These are phyloP conservation scores for Blechomonas ayalai DNA, from an alignment of 208 protist genomes.

Conservation along the genomic window DNA sequence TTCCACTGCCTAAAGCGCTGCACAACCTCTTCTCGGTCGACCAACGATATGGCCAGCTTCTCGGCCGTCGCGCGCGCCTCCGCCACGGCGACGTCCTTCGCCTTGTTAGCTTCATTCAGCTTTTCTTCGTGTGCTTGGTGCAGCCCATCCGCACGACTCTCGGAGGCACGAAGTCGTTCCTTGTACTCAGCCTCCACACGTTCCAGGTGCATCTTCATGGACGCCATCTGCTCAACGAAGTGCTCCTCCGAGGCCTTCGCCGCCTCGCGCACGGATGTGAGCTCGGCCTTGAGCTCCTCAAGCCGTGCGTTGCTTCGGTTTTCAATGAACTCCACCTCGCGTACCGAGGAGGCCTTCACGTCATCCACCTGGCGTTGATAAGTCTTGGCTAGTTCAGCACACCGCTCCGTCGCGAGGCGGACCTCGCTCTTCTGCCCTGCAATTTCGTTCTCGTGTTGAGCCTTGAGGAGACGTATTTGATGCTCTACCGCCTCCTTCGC, in stretches of 20 bases:
- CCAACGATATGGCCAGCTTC: constrained; percentile 30
- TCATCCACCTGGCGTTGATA: constrained; percentile 74
- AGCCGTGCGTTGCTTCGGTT: constrained; percentile 43
- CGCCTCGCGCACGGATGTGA: constrained; percentile 37
- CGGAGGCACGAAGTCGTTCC: constrained; percentile 47
- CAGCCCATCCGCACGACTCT: constrained; percentile 55
- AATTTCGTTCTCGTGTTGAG: constrained; percentile 66
- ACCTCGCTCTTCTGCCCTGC: constrained; percentile 43
- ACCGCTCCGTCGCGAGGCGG: constrained; percentile 38
- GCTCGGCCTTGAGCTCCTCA: constrained; percentile 55
- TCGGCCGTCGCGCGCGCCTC: constrained; percentile 43
- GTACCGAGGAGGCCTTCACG: constrained; percentile 48
- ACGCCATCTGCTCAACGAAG: constrained; percentile 32
- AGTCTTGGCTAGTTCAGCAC: constrained; percentile 27
- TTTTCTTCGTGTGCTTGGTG: constrained; percentile 34
- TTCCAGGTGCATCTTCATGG: constrained; percentile 37
- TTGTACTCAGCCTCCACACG: constrained; percentile 74
- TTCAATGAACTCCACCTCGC: constrained; percentile 73
- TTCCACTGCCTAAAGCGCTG: constrained; percentile 78
- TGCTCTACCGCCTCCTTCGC: constrained; percentile 49
- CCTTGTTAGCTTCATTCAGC: constrained; percentile 27
- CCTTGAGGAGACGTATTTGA: constrained; percentile 59
- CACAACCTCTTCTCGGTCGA: constrained; percentile 46
- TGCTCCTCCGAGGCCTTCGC: constrained; percentile 37
- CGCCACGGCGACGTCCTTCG: constrained; percentile 29